Base-by-base conservation (phyloP, 805 yeast species). In the Wickerhamomyces canadensis region DNA sequence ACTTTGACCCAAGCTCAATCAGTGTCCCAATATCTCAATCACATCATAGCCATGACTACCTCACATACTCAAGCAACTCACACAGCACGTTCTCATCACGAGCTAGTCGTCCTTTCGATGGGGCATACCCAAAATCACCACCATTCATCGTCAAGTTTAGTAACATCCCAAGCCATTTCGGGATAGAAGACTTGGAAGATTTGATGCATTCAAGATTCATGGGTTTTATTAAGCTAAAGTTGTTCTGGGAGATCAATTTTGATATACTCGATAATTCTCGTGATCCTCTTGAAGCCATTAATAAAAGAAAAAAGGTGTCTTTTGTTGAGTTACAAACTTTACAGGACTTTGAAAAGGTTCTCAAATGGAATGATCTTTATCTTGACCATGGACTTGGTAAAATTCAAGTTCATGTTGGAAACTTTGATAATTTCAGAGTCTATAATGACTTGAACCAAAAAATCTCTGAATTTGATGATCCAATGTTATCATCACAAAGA, bases 61-160 rank as follows among this genome's bases (percentile, higher is more conserved):
- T 35, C 1, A 27, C 24, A 4, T 40, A 45, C 25, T 33, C 37
- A 19, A 34, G 42, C 18, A 41, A 40, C 31, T 32, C 38, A 3
- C 27, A 37, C 14, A n/a, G 26, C 27, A 24, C 38, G 10, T 29
- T 18, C n/a, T 15, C 25, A 21, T 30, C 25, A 13, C 7, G 21
- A 26, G 13, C 27, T 10, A 21, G 33, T 17, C 25, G 27, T n/a
- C 15, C 21, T 12, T 27, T 33, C 8, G 25, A 21, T 14, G 34
- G 35, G 5, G 25, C 17, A 14, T 37, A 37, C 15, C 37, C 44
- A 13, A 27, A 33, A 21, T 33, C 44, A 0, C 83, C 84, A 1
- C 89, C 89, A 2, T 81, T 67, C 53, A 80, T 81, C 39, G 74
- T 75, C 31, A 82, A 80, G 52, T 65, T 84, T 37, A 56, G 74